phyloP scores from a whole-genome alignment of 2,329 filamentous ascomycete species.

The Zopfia rhizophila region DNA sequence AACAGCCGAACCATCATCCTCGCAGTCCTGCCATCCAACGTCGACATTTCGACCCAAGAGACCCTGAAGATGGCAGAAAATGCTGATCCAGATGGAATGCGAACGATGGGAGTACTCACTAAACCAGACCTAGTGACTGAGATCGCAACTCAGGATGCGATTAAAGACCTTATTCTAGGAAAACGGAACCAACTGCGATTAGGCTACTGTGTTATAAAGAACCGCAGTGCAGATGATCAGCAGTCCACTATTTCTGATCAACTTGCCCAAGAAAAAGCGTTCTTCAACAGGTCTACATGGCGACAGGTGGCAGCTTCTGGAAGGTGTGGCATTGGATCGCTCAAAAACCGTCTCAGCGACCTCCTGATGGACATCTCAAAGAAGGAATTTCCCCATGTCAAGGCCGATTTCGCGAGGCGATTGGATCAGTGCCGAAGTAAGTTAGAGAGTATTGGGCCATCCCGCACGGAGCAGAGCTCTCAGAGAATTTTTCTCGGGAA shows the following conservation, averaged over 20 bases:
- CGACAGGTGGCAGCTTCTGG: background rate
- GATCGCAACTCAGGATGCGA: conserved; percentile 27
- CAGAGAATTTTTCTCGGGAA: conserved; percentile 20
- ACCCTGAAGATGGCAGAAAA: conserved; percentile 56
- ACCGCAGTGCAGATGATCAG: conserved; percentile 40
- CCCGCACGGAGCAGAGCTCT: conserved; percentile 4
- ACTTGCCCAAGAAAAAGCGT: conserved; percentile 43
- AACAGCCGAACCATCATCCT: conserved; percentile 33
- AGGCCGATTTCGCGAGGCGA: conserved; percentile 15
- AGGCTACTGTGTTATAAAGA: conserved; percentile 47
- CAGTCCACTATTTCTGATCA: conserved; percentile 33
- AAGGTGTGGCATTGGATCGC: conserved; percentile 51
- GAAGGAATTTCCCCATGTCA: conserved; percentile 59
- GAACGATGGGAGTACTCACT: conserved; percentile 51
- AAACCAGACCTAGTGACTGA: conserved; percentile 49
- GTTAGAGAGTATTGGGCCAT: conserved; percentile 18
- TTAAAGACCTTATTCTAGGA: conserved; percentile 37
- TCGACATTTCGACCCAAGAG: conserved; percentile 59
- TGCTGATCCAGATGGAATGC: conserved; percentile 40
- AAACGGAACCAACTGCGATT: conserved; percentile 34
- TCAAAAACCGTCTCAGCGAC: conserved; percentile 54
- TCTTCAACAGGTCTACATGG: conserved; percentile 40
- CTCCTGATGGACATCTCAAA: conserved; percentile 56
- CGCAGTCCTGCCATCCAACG: conserved; percentile 31
- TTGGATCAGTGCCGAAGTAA: conserved; percentile 6